Evolutionary conservation across 2,329 filamentous ascomycete species (phyloP), one percentile per base, ranked within the genome.

Genomic region (Hysterium pulicare): DNA sequence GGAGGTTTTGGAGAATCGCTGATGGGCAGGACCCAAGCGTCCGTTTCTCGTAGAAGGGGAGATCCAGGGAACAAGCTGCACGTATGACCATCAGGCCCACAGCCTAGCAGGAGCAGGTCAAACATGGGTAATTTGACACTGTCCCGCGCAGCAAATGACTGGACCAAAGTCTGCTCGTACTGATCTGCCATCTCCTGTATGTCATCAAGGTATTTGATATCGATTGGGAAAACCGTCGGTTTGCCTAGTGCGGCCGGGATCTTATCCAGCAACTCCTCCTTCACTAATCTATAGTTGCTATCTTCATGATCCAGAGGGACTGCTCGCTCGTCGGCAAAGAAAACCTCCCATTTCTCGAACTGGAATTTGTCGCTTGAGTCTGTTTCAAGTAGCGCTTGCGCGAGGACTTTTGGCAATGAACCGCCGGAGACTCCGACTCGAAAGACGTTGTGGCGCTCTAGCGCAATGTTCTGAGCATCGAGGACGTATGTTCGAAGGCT

Each of bases 311-410:
- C 84, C 55, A 96, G 83, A 17, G 93, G 87, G 40, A 97, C 93
- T 56, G 88, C 88, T 61, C 93, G 87, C 77, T 98, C 93, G 66
- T 98, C 93, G 62, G 91, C 91, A 70, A 96, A 97, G 78, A 97
- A 98, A 62, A 98, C 88, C 61, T 97, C 87, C 93, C 93, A 98
- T 68, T 87, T 89, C 64, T 78, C 75, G 70, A 94, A 95, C 58
- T 86, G 76, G 54, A 90, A 71, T 62, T 90, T 87, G 43, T 83
- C 71, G 26, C 62, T 54, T 28, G 64, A 68, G 37, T 70, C 74
- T 46, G 73, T 68, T 16, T 80, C 62, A 20, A 97, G 81, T 9
- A 97, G 81, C 8, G 90, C 90, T 66, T 88, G 82, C 34, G 90
- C 89, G 32, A 98, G 84, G 11, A 84, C 87, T 62, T 89, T 85